Base-by-base conservation (phyloP, 495 filamentous ascomycete genomes). In the Saxophila tyrrhenica region DNA sequence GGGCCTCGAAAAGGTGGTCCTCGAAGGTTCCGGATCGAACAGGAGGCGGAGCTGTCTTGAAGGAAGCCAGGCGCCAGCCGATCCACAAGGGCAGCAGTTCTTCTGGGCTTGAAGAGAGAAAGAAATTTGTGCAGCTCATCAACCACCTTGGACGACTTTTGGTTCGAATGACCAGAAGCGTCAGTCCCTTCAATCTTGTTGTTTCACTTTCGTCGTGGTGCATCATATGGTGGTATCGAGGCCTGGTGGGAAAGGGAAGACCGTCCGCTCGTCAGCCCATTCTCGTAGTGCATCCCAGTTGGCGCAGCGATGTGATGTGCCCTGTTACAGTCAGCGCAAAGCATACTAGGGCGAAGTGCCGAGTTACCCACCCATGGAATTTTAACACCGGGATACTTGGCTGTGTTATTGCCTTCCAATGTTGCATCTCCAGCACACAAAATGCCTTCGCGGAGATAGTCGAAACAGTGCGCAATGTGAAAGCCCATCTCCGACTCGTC, bases 361-460 rank as follows among this genome's bases (percentile, higher is more conserved):
- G n/a, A n/a, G 13, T 5, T 5, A 35, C 29, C 13, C 13, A 35
- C 29, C 55, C 55, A 57, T 21, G 55, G 55, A 22, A 57, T 57
- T 38, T 57, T 48, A 1, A 57, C 55, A 11, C 55, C 55, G 1
- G 55, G 55, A 52, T 57, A 52, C 42, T 21, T 44, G 20, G 21
- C 32, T 20, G 55, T 52, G 22, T 57, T 51, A 25, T 57, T 57
- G 7, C 29, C 29, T 35, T 61, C 54, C 10, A 57, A 19, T 32
- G 58, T 61, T 38, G 54, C 43, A 48, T 61, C 58, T 13, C 54
- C 58, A 13, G 58, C 58, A 57, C 58, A 61, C 54, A 61, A 54
- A 11, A 61, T 23, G 11, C 51, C 58, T 43, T 61, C 54, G 15
- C 58, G 48, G 21, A 61, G 52, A 32, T 61, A 61, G 35, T 61